A percentile compares a stretch with the other conserved stretches of the same genome.
phyloP scores from a whole-genome alignment of 352 stramenopile genomes.

The Halophytophthora polymorphica region DNA sequence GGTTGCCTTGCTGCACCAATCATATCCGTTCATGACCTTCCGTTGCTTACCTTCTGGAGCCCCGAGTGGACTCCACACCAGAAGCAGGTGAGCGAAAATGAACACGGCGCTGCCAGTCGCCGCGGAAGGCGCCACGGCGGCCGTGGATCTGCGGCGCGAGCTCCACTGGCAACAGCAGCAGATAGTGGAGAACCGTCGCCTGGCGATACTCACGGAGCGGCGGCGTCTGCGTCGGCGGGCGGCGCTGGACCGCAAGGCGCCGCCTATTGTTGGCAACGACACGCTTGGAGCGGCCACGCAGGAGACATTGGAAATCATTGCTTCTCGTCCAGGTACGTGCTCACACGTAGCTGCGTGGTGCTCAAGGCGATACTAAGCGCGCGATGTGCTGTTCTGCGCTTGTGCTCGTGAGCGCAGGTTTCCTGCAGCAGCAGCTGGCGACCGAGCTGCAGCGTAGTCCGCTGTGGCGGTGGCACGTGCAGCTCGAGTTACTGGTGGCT shows the following conservation, averaged over 20 bases:
- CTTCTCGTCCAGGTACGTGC: too few relatives aligned
- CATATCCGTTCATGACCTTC: too few relatives aligned
- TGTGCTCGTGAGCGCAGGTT: conserved; percentile 27
- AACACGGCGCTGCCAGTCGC: neutral
- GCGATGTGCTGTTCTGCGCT: neutral
- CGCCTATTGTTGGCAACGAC: neutral
- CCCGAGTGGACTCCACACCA: too few relatives aligned
- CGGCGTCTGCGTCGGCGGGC: conserved; percentile 7
- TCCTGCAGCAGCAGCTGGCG: conserved; percentile 35
- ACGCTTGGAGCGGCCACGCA: conserved; percentile 11
- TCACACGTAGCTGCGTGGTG: neutral
- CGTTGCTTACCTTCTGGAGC: too few relatives aligned
- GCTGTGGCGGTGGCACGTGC: conserved; percentile 36
- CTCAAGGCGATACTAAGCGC: neutral
- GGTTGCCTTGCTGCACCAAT: too few relatives aligned
- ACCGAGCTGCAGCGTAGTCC: conserved; percentile 11
- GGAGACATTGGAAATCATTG: neutral
- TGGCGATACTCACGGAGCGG: conserved; percentile 16
- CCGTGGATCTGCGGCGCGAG: conserved; percentile 1
- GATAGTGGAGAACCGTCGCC: conserved; percentile 5
- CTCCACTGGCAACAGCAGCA: conserved; percentile 2
- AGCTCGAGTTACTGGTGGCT: conserved; percentile 38
- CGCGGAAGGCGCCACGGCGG: conserved; percentile 1
- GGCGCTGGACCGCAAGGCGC: neutral
- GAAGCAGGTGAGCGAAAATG: neutral